Evolutionary conservation across 176 grass and related monocot species (phyloP).

Genomic region (Olyra latifolia): DNA sequence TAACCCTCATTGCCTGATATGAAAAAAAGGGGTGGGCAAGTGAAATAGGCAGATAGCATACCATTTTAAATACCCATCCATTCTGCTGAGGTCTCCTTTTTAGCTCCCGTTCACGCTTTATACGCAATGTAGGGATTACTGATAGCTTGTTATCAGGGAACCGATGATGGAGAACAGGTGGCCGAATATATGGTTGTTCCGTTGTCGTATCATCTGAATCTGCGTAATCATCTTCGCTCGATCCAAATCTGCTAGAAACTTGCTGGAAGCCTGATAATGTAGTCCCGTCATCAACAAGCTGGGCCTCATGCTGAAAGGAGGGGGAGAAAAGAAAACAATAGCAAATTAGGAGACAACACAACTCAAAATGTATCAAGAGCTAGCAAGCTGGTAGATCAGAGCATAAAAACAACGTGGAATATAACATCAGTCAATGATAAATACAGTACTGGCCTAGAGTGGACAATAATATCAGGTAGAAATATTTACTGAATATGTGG

Average conservation of each 20-base stretch:
- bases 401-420: conserved; percentile 10
- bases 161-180: conserved; percentile 49
- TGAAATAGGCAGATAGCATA: conserved; percentile 38
- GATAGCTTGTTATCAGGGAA: conserved; percentile 49
- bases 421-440: conserved; percentile 20
- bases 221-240: conserved; percentile 86
- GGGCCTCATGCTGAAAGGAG: conserved; percentile 71
- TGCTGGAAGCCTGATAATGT: conserved; percentile 72
- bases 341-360: conserved; percentile 27
- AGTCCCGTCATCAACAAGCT: conserved; percentile 77
- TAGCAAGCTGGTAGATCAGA: conserved; percentile 1
- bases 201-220: conserved; percentile 84
- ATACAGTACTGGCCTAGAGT: background rate
- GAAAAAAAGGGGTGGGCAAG: background rate
- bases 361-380: conserved; percentile 18
- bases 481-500: conserved; percentile 11
- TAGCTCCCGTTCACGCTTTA: conserved; percentile 64
- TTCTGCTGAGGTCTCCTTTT: conserved; percentile 69
- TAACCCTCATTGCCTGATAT: background rate
- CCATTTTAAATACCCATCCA: conserved; percentile 77
- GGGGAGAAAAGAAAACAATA: background rate
- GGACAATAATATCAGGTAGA: conserved; percentile 20
- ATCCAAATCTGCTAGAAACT: conserved; percentile 69
- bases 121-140: conserved; percentile 61
- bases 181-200: conserved; percentile 45